Evolutionary conservation across 108 stramenopile genomes (phyloP), one percentile per base, ranked within the genome.

Genomic region (Parietichytrium sp.): DNA sequence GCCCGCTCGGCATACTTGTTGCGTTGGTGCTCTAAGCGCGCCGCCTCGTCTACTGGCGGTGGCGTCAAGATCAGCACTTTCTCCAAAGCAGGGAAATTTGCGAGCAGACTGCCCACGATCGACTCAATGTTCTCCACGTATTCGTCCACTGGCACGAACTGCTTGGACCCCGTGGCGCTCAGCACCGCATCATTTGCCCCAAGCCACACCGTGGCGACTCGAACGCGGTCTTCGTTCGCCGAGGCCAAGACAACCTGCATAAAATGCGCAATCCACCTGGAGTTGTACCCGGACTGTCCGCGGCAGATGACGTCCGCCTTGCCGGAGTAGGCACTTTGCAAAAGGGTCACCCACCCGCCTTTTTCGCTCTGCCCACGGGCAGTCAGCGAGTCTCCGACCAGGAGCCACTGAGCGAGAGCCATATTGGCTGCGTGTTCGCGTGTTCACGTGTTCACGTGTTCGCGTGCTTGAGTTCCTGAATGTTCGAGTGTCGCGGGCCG

Each of bases 21-120:
- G 6, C 61, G 61, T 25, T 72, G 61, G 20, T 72, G 61, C 61
- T 72, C 61, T n/a, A 72, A 42, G 8, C 61, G 61, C 61, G 45
- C 45, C 23, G 38, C 61, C 61, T 72, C 61, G 42, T 72, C 3
- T n/a, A 72, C 25, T n/a, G 61, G 61, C 13, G 61, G 61, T 25
- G 61, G 61, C 1, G 29, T 72, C 33, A 72, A n/a, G 2, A 72
- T 42, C 8, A 72, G n/a, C 23, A 72, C 42, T 33, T 42, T 33
- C 15, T 72, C 61, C n/a, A n/a, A n/a, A n/a, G n/a, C n/a, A n/a
- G n/a, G n/a, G n/a, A n/a, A n/a, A 0, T 50, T 50, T 18, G 16
- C 49, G 18, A 10, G 33, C 15, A 72, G 13, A 12, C 10, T 72
- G 23, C 45, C 20, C 20, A 72, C 61, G 38, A 72, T 72, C 23